Percentiles rank a stretch among this genome's conserved stretches.
These are phyloP conservation scores for Podaxis carcinomalis DNA, from an alignment of 768 basidiomycete species.

Conservation along the genomic window DNA sequence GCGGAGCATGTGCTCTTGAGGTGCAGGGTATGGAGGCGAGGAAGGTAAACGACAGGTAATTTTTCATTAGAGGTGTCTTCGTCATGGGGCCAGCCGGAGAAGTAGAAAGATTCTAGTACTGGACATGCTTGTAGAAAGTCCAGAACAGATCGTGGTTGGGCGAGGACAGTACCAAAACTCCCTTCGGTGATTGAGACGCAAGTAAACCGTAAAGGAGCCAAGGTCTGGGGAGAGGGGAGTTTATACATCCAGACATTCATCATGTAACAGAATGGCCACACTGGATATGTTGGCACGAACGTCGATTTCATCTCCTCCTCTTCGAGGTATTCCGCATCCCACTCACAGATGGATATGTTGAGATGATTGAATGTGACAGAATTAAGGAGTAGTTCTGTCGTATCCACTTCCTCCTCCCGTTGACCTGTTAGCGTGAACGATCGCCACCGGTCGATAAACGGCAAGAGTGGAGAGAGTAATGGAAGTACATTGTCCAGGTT, in stretches of 20 bases:
- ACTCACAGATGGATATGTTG: conserved; percentile 31
- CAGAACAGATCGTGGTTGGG: conserved; percentile 48
- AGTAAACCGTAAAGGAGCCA: conserved; percentile 52
- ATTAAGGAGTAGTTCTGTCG: conserved; percentile 23
- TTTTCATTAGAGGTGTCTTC: conserved; percentile 21
- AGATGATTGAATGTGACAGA: conserved; percentile 30
- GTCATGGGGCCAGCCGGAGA: conserved; percentile 49
- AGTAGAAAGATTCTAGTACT: conserved; percentile 52
- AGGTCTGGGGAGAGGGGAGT: conserved; percentile 42
- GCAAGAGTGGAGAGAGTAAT: conserved; percentile 59
- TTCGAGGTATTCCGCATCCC: conserved; percentile 26
- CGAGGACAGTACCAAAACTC: conserved; percentile 29
- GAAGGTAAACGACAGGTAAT: conserved; percentile 47
- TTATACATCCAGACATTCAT: conserved; percentile 46
- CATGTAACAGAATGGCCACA: conserved; percentile 23
- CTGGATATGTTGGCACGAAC: conserved; percentile 29
- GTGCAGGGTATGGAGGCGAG: conserved; percentile 51
- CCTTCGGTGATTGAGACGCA: conserved; percentile 55
- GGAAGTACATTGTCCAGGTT: conserved; percentile 53
- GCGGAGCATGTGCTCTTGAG: conserved; percentile 58
- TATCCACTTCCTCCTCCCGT: conserved; percentile 28
- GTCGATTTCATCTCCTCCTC: conserved; percentile 25
- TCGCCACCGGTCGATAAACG: conserved; percentile 55
- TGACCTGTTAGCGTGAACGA: conserved; percentile 41
- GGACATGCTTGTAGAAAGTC: conserved; percentile 60